Base-by-base conservation (phyloP, 164 flowering plant species). In the Tetracentron sinense region DNA sequence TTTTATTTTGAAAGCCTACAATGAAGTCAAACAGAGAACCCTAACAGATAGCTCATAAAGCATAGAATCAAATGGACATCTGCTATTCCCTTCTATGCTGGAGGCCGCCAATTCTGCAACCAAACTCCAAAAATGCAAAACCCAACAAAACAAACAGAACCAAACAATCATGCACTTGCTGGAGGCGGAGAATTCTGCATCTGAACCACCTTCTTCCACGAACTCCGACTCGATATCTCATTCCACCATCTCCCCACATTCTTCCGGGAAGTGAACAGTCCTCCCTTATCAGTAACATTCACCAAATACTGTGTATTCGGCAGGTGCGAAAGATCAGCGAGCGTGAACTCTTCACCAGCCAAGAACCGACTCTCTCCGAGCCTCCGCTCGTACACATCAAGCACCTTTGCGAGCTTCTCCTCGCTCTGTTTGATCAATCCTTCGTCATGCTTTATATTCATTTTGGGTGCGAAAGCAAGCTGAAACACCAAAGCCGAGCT, bases 291-390 rank as follows among this genome's bases (percentile, higher is more conserved):
- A 10, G 89, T 82, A 0, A 11, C 68, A 19, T 56, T 73, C 62
- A 90, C 74, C 68, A 90, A 53, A 50, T 79, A 86, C 26, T 83
- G 86, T 0, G 80, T 29, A 48, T 82, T 83, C 1, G 94, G 92
- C 63, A 90, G 58, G 76, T 90, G 97, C 27, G 90, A 83, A 23
- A 90, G 88, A 75, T 90, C 97, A 25, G 97, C 97, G 54, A 90
- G 44, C 5, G 88, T 70, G 72, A 90, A 90, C 19, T 85, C 86
- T 23, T 88, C 94, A 0, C 97, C 90, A 0, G 90, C 94, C 82
- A 90, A 70, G 76, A 67, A 90, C 58, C 73, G 70, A 62, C 78
- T 82, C 56, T 80, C 87, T 1, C 74, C 89, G 0, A 88, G 86
- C 69, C 86, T 75, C 63, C 68, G 61, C 33, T 90, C 92, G 57